Percentiles rank a stretch among this genome's conserved stretches.
Evolutionary conservation across 805 yeast genomes (phyloP).

Genomic region (Maudiozyma serrabonitensis): DNA sequence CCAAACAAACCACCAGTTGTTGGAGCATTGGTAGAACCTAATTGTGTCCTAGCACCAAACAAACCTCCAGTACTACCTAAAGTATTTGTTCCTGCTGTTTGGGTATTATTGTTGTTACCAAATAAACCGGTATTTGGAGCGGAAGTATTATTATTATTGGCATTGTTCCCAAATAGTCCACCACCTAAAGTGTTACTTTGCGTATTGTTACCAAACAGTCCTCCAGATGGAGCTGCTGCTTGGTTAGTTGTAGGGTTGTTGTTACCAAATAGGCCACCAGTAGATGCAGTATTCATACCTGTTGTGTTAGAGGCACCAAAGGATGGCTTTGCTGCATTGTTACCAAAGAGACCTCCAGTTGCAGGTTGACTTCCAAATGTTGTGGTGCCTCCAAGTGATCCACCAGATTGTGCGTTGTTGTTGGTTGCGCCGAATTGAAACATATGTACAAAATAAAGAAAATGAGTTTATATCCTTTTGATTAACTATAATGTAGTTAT

Average conservation of each 20-base stretch:
- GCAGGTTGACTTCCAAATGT: constrained; percentile 14
- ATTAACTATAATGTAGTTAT: not conserved
- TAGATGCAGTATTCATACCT: not conserved
- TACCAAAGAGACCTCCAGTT: not conserved
- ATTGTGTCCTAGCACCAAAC: not conserved
- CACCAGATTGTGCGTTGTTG: constrained; percentile 3
- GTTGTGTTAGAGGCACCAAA: not conserved
- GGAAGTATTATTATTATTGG: too few relatives aligned
- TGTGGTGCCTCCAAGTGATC: constrained; percentile 6
- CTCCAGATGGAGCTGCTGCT: not conserved
- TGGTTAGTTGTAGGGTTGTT: not conserved
- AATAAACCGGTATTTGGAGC: constrained; percentile 5
- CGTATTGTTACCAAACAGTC: constrained; percentile 2
- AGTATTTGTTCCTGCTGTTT: constrained; percentile 3
- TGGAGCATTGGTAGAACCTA: constrained; percentile 1
- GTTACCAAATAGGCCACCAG: constrained; percentile 4
- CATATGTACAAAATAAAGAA: constrained; percentile 3
- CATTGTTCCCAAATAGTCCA: constrained; percentile 13
- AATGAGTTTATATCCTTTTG: not conserved
- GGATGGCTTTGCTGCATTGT: not conserved
- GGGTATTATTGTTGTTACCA: constrained; percentile 6
- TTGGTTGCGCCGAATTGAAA: constrained; percentile 15
- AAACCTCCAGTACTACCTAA: not conserved
- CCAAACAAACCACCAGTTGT: constrained; percentile 20
- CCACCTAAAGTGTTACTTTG: constrained; percentile 11